Conservation (phyloP, 176 grass and related monocot genomes). For the Cenchrus americanus region DNA sequence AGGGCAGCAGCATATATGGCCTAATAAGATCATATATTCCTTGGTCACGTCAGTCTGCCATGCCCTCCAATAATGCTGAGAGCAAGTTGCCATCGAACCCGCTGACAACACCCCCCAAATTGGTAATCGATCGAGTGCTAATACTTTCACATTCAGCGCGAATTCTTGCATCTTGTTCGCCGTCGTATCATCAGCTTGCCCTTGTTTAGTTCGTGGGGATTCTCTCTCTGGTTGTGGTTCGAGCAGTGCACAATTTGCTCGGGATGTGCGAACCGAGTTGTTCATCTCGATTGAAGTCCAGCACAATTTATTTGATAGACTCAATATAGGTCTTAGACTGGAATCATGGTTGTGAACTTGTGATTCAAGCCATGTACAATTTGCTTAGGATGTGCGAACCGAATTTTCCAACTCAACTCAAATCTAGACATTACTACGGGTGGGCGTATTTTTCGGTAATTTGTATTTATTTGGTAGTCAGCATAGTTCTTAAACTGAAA, state of each 20-base stretch:
- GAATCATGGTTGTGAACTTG: no score
- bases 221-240: not conserved
- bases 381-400: no score
- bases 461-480: no score
- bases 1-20: not conserved
- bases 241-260: not conserved
- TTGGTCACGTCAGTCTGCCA: not conserved
- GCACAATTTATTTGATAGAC: no score
- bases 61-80: not conserved
- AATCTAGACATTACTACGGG: no score
- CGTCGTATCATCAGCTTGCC: not conserved
- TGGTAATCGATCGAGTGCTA: not conserved
- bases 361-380: no score
- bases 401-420: no score
- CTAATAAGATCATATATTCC: slow-evolving; percentile 37
- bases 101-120: not conserved
- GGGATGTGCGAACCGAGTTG: not conserved
- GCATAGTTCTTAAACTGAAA: no score
- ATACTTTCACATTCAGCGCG: not conserved
- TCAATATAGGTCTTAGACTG: no score
- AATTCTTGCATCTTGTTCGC: not conserved
- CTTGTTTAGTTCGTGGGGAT: slow-evolving; percentile 1
- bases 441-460: no score
- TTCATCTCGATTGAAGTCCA: no score
- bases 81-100: not conserved